phyloP scores from a whole-genome alignment of 192 early-diverging fungal genomes.

The Rhizophagus clarus region DNA sequence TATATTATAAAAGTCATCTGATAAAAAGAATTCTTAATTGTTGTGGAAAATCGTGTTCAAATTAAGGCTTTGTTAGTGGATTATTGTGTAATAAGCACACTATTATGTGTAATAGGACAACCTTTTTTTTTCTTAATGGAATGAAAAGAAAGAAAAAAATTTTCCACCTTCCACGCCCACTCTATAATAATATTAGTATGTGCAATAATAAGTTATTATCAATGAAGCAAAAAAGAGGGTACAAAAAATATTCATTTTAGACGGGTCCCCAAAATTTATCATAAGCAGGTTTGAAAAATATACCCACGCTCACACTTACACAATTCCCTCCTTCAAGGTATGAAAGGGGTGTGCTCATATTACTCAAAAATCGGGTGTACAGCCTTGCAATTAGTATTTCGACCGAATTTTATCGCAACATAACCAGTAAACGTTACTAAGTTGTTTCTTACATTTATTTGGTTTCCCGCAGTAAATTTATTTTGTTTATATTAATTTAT shows the following conservation, averaged over 20 bases:
- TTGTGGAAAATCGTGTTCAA: conserved; percentile 14
- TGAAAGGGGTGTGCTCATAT: not conserved
- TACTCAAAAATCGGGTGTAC: too few species aligned
- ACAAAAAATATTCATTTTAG: not conserved
- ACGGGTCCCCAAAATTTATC: not conserved
- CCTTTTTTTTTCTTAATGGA: not conserved
- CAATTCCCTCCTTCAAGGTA: not conserved
- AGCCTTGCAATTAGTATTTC: too few species aligned
- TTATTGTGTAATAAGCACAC: conserved; percentile 11
- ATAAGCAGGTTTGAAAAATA: not conserved
- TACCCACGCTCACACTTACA: not conserved
- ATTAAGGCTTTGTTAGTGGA: conserved; percentile 18
- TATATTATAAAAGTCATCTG: conserved; percentile 6
- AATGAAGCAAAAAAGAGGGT: not conserved
- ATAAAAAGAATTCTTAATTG: conserved; percentile 8
- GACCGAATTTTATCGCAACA: too few species aligned
- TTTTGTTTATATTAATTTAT: too few species aligned
- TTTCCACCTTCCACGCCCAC: not conserved
- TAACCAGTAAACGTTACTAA: too few species aligned
- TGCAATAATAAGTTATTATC: not conserved
- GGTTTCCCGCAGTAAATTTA: too few species aligned
- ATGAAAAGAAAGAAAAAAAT: not conserved
- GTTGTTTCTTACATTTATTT: too few species aligned
- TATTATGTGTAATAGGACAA: conserved; percentile 6
- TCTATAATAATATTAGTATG: conserved; percentile 1